Conservation (phyloP, 352 stramenopile species). For the Elongisporangium anandrum region DNA sequence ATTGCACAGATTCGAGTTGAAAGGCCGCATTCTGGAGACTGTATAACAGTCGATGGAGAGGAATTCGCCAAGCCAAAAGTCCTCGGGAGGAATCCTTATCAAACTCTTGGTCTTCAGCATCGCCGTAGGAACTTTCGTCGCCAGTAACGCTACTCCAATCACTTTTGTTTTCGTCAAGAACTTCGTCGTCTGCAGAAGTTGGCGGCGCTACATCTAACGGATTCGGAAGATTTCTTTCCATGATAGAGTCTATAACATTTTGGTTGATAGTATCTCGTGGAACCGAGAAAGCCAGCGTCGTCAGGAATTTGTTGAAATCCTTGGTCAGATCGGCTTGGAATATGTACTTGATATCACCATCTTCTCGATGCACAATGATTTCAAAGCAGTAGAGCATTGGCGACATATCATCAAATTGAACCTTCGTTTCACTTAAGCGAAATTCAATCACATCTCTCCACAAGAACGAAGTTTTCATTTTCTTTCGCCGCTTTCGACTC, state of each 20-base stretch:
- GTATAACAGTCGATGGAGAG: constrained; percentile 66
- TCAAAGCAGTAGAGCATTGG: constrained; percentile 80
- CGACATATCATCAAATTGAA: constrained; percentile 84
- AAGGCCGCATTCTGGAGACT: constrained; percentile 69
- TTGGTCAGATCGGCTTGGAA: constrained; percentile 73
- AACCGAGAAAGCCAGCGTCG: constrained; percentile 60
- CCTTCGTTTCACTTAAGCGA: constrained; percentile 57
- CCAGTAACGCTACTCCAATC: constrained; percentile 85
- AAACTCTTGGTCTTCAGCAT: constrained; percentile 80
- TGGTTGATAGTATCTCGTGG: constrained; percentile 58
- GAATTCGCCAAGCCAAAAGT: constrained; percentile 52
- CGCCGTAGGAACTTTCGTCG: constrained; percentile 75
- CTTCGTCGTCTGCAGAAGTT: constrained; percentile 26
- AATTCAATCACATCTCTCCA: constrained; percentile 66
- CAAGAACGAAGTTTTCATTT: constrained; percentile 70
- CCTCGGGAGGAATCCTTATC: constrained; percentile 22
- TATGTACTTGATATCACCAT: constrained; percentile 67
- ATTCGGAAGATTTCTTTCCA: constrained; percentile 56
- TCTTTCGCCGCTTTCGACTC: constrained; percentile 67
- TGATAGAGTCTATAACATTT: constrained; percentile 53
- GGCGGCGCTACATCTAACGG: constrained; percentile 32
- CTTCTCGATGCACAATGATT: constrained; percentile 45
- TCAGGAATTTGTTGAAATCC: constrained; percentile 79
- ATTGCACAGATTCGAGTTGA: constrained; percentile 55
- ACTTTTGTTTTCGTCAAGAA: constrained; percentile 62